Evolutionary conservation across 768 basidiomycete genomes (phyloP), one percentile per base, ranked within the genome.

Genomic region (Psilocybe subaeruginosa): DNA sequence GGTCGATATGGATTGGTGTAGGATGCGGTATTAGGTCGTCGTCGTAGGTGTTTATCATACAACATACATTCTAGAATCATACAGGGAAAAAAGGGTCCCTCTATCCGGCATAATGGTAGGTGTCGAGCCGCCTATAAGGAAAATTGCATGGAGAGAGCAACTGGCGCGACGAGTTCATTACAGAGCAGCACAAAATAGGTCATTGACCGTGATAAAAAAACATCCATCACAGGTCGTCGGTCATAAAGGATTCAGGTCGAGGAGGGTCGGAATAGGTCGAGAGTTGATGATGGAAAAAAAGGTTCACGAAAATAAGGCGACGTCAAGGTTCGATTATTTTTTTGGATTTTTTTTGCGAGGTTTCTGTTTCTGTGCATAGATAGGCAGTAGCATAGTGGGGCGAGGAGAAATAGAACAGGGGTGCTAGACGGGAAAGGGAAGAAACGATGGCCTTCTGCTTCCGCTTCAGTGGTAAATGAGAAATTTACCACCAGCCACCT

Each of bases 401-500:
- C 39, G 46, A 48, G 27, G 8, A 58, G 54, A 35, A 60, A 23
- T 23, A 58, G 58, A 60, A 46, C 55, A 53, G 66, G 65, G 27
- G 56, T 50, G 41, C 50, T 19, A 53, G 59, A 41, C 55, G 55
- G 49, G 61, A 52, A 63, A 49, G 47, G 58, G 63, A 60, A 64
- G 56, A 55, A 52, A 58, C 52, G 61, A 39, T 49, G 49, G 51
- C 61, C 65, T 53, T 60, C 54, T 60, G 64, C 60, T 54, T 65
- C 56, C 61, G 64, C 64, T 39, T 56, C 23, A 43, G 19, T 19
- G 43, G 53, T 31, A 23, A 52, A 51, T 16, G 48, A 19, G 14
- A 48, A 19, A 62, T 78, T 75, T 75, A 83, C 81, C 81, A 83
- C 81, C 81, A 82, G 56, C 76, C 73, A 8, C 27, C 17, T 14